These are phyloP conservation scores for Novakomyces olei DNA, from an alignment of 805 yeast genomes.

Conservation along the genomic window DNA sequence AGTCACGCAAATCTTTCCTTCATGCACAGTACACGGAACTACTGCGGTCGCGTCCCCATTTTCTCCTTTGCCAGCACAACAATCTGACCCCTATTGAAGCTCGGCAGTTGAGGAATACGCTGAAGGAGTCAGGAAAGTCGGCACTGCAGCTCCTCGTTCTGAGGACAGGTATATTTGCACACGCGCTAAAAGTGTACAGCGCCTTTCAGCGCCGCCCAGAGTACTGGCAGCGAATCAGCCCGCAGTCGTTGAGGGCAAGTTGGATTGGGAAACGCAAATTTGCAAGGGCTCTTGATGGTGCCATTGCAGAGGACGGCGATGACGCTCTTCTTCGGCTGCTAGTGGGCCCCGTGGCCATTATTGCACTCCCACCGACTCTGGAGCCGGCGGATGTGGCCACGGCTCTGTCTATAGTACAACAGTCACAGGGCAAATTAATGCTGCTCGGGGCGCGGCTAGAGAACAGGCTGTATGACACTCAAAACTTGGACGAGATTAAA, in stretches of 20 bases:
- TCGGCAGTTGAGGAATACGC: neutral
- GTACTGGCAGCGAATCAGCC: no score
- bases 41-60: neutral
- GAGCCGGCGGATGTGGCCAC: neutral
- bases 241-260: no score
- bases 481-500: no score
- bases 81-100: slow-evolving; percentile 1
- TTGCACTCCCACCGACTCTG: neutral
- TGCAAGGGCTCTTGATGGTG: neutral
- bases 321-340: no score
- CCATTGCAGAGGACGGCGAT: neutral
- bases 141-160: neutral
- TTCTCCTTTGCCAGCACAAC: slow-evolving; percentile 1
- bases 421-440: neutral
- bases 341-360: neutral
- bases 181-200: neutral
- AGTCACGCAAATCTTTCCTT: neutral
- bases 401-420: neutral
- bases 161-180: neutral
- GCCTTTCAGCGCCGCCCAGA: no score
- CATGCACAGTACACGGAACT: neutral
- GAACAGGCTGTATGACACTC: no score
- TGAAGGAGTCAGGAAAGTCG: neutral
- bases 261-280: neutral
- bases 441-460: slow-evolving; percentile 1